These are phyloP conservation scores for Mycena polygramma DNA, from an alignment of 768 basidiomycete species.

Conservation along the genomic window DNA sequence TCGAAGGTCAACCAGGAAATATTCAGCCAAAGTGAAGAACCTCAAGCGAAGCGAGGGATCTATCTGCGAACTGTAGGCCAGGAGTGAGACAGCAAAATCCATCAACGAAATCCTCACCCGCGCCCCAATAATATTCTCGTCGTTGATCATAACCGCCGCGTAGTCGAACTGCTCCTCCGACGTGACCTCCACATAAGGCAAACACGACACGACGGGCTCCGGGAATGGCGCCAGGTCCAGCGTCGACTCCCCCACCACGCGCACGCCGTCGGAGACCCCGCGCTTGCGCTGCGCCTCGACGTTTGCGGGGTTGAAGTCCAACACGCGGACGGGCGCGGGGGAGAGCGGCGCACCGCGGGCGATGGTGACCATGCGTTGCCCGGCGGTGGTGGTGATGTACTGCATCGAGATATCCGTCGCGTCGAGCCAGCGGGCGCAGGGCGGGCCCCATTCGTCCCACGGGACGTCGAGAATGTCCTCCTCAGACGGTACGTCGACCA, in stretches of 20 bases:
- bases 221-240: background rate
- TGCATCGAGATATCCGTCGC: constrained; percentile 3
- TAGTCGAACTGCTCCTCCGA: constrained; percentile 23
- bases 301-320: constrained; percentile 16
- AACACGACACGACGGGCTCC: background rate
- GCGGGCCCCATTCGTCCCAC: constrained; percentile 28
- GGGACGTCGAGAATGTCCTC: background rate
- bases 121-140: too few species aligned
- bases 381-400: constrained; percentile 30
- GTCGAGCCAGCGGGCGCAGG: constrained; percentile 27
- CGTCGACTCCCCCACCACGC: constrained; percentile 9
- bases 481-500: too few species aligned
- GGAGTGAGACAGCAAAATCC: too few species aligned
- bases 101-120: too few species aligned
- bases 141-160: constrained; percentile 21
- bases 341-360: background rate
- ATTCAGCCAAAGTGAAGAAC: constrained; percentile 21
- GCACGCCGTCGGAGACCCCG: background rate
- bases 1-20: too few species aligned
- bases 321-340: constrained; percentile 23
- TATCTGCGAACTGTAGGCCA: constrained; percentile 2
- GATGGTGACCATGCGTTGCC: constrained; percentile 29
- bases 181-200: constrained; percentile 23
- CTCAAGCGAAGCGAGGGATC: constrained; percentile 3
- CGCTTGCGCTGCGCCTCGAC: background rate